Evolutionary conservation across 1,284 basidiomycete genomes (phyloP), one percentile per base, ranked within the genome.

Genomic region (Cryptococcus amylolentus): DNA sequence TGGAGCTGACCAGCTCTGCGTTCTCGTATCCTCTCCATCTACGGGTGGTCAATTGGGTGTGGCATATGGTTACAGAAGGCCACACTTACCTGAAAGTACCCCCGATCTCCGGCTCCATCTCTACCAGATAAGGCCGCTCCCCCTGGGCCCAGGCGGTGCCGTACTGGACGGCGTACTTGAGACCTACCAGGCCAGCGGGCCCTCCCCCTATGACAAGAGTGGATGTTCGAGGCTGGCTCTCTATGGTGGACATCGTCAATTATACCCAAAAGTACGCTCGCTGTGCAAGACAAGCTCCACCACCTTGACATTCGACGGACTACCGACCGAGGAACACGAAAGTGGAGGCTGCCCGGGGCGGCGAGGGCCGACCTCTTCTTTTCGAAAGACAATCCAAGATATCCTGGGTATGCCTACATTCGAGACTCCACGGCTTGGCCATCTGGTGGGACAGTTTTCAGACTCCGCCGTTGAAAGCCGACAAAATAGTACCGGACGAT

Each of bases 81-180:
- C 28, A 8, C 10, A 41, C 64, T 58, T 47, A 75, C 72, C 66
- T 66, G 67, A 87, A 86, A 0, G 85, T 86, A 5, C 85, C 85
- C 3, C 85, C 85, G 49, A 86, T 80, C 60, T 82, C 80, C n/a
- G 73, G 68, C 68, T 86, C 84, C 60, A 82, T 81, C 67, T 86
- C 85, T n/a, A 86, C 73, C 16, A 85, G 67, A 39, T 84, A 61
- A 2, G 83, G 82, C 39, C 79, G 80, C 58, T 79, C 80, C 27
- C 80, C 81, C 52, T 75, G 78, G 14, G 41, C 49, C 56, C 46
- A 64, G 5, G 56, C 41, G 13, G 77, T 70, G 12, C 80, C 75
- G 47, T 78, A 76, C 63, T 81, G 77, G 20, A 84, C 75, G 6
- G 84, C 66, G 26, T 83, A 82, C 72, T 86, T 86, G 68, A 83